These are phyloP conservation scores for Penicillium sp. DNA, from an alignment of 2,329 filamentous ascomycete genomes.

Conservation along the genomic window DNA sequence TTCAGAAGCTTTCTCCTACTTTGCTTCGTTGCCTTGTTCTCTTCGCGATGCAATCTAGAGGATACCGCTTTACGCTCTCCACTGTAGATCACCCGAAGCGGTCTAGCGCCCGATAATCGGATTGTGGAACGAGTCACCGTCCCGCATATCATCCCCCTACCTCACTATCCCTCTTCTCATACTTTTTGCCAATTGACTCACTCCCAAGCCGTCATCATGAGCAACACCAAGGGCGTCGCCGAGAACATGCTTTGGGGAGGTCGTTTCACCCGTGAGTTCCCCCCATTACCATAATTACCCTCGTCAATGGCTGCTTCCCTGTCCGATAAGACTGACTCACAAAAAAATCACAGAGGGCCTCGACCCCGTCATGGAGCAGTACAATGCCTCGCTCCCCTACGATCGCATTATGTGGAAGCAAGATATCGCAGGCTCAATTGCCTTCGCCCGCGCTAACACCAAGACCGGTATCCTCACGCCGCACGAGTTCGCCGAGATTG, in stretches of 20 bases:
- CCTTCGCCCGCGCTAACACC: slow-evolving; percentile 76
- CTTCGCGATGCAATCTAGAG: not conserved
- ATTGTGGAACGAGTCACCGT: not conserved
- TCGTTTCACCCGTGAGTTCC: slow-evolving; percentile 55
- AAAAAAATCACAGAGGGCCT: slow-evolving; percentile 61
- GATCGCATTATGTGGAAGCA: slow-evolving; percentile 75
- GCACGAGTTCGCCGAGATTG: slow-evolving; percentile 71
- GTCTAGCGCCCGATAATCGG: not conserved
- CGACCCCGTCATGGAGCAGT: slow-evolving; percentile 81
- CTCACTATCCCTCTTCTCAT: not conserved
- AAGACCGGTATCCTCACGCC: slow-evolving; percentile 70
- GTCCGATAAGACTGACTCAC: slow-evolving; percentile 14
- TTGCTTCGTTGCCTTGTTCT: too few species aligned
- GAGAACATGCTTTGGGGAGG: slow-evolving; percentile 61
- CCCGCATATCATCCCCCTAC: slow-evolving; percentile 4
- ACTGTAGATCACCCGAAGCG: not conserved
- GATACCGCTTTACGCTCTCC: not conserved
- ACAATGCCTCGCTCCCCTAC: slow-evolving; percentile 78
- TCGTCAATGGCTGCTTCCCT: not conserved
- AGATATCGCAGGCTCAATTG: slow-evolving; percentile 76
- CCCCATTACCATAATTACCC: not conserved
- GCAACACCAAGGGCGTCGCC: slow-evolving; percentile 37
- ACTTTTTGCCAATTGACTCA: slow-evolving; percentile 11
- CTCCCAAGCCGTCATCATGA: slow-evolving; percentile 29
- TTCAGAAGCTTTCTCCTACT: too few species aligned